These are phyloP conservation scores for Boletus tylopilopsis DNA, from an alignment of 768 basidiomycete species.

Conservation along the genomic window DNA sequence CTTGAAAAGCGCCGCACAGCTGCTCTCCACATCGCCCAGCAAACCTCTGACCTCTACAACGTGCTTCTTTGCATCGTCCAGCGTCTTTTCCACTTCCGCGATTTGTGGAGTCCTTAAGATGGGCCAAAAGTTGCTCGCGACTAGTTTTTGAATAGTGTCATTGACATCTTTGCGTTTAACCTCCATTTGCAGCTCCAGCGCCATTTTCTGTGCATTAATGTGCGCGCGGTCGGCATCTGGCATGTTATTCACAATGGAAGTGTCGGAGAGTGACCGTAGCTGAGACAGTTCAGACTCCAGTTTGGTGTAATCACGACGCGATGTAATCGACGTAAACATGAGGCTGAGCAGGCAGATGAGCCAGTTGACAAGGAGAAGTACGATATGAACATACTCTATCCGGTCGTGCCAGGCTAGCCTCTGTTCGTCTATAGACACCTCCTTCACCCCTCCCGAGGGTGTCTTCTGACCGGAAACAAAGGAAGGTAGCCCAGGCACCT, in stretches of 20 bases:
- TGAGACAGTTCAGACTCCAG: conserved; percentile 33
- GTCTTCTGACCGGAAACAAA: conserved; percentile 16
- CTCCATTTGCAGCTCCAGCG: conserved; percentile 22
- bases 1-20: conserved; percentile 21
- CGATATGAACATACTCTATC: conserved; percentile 33
- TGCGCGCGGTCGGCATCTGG: conserved; percentile 22
- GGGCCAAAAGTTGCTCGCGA: conserved; percentile 40
- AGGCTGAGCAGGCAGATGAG: conserved; percentile 25
- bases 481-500: conserved; percentile 16
- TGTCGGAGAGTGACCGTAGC: conserved; percentile 23
- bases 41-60: conserved; percentile 29
- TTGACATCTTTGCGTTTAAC: conserved; percentile 34
- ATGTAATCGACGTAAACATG: conserved; percentile 32
- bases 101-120: conserved; percentile 25
- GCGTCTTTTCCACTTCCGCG: conserved; percentile 21
- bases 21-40: conserved; percentile 21
- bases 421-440: conserved; percentile 34
- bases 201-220: conserved; percentile 22
- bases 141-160: conserved; percentile 26
- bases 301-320: conserved; percentile 31
- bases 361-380: background rate
- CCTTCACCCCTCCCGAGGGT: conserved; percentile 10
- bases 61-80: conserved; percentile 26
- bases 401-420: conserved; percentile 38
- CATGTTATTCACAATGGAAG: conserved; percentile 21